Conservation (phyloP, 2,329 filamentous ascomycete species). For the Davidsoniella eucalypti region DNA sequence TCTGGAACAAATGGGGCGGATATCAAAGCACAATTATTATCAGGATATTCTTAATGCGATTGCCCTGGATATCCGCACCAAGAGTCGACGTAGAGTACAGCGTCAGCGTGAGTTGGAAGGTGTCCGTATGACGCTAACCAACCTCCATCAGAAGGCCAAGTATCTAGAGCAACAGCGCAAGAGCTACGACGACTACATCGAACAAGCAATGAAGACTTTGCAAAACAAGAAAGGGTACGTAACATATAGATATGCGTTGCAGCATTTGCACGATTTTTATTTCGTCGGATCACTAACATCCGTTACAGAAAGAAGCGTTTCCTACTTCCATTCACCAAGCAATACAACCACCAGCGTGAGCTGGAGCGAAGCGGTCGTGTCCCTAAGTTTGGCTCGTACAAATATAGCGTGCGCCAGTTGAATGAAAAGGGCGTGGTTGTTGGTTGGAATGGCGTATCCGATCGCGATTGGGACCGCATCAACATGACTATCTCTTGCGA, state of each 20-base stretch:
- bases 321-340: constrained; percentile 89
- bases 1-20: constrained; percentile 72
- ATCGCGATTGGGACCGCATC: constrained; percentile 76
- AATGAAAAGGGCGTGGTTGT: constrained; percentile 90
- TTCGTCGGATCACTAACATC: constrained; percentile 10
- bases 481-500: constrained; percentile 91
- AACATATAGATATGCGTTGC: constrained; percentile 9
- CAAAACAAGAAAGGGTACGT: constrained; percentile 85
- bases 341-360: constrained; percentile 97
- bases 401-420: constrained; percentile 81
- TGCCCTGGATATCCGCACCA: constrained; percentile 89
- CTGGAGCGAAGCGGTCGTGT: constrained; percentile 82
- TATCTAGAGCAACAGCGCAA: constrained; percentile 93
- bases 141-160: constrained; percentile 69
- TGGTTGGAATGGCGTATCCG: constrained; percentile 69
- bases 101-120: constrained; percentile 80
- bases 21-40: constrained; percentile 82
- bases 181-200: constrained; percentile 98
- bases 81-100: constrained; percentile 84
- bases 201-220: constrained; percentile 91
- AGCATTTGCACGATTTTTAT: not conserved
- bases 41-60: constrained; percentile 98
- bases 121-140: constrained; percentile 56
- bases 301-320: constrained; percentile 63
- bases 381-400: constrained; percentile 95